Conservation (phyloP, 2,329 filamentous ascomycete genomes). For the Ophiocordyceps camponoti-saundersi region DNA sequence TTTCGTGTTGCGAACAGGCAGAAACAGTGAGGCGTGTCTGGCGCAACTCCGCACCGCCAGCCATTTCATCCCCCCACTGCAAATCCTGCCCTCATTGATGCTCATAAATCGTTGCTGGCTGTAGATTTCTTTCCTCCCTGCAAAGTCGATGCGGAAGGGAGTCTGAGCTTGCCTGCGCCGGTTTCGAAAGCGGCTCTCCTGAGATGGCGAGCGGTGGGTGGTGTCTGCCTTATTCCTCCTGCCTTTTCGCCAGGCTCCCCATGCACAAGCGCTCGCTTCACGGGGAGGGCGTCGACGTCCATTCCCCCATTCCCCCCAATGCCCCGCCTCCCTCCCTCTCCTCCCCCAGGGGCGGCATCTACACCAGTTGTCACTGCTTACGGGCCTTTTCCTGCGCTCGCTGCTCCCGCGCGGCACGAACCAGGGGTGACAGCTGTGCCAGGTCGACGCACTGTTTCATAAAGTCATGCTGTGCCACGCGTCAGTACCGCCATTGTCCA, state of each 20-base stretch:
- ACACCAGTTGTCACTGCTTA: conserved; percentile 23
- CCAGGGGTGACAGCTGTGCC: conserved; percentile 66
- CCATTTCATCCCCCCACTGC: not conserved
- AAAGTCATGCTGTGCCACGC: conserved; percentile 49
- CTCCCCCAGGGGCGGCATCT: no score
- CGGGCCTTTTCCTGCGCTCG: conserved; percentile 70
- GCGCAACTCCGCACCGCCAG: not conserved
- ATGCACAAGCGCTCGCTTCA: not conserved
- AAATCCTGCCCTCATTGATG: not conserved
- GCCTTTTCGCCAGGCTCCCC: no score
- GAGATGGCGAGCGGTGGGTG: no score
- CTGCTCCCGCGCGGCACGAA: conserved; percentile 70
- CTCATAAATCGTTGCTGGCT: not conserved
- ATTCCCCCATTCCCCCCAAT: no score
- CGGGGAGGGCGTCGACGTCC: not conserved
- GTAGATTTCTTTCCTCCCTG: no score
- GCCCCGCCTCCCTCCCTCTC: no score
- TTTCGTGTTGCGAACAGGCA: no score
- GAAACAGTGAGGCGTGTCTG: no score
- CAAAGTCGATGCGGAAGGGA: no score
- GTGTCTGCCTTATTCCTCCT: no score
- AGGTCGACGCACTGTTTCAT: conserved; percentile 63
- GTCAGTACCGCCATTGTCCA: conserved; percentile 5
- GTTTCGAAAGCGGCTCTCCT: no score
- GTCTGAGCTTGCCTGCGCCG: not conserved